phyloP scores from a whole-genome alignment of 176 grass and related monocot genomes.

The Avena eriantha region DNA sequence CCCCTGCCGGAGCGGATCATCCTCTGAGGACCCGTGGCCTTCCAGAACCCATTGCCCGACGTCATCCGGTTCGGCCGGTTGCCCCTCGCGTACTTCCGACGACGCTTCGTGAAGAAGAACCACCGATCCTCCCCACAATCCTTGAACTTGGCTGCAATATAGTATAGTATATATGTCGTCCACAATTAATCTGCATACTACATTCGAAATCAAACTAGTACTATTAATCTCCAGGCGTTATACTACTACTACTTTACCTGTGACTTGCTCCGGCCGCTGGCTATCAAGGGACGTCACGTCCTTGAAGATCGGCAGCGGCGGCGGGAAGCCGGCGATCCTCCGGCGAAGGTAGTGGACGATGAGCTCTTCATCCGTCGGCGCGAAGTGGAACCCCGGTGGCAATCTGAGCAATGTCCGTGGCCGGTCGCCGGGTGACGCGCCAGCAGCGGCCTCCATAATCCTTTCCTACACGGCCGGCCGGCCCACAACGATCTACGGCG shows the following conservation, averaged over 20 bases:
- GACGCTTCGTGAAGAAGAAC: constrained; percentile 39
- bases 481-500: neutral
- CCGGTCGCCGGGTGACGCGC: neutral
- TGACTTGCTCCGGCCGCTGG: neutral
- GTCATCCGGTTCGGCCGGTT: constrained; percentile 39
- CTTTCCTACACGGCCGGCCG: neutral
- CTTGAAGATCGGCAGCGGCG: constrained; percentile 21
- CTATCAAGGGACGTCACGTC: neutral
- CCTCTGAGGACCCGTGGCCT: constrained; percentile 35
- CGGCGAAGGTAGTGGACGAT: constrained; percentile 29
- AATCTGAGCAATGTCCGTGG: neutral
- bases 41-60: constrained; percentile 18
- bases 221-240: too few species aligned
- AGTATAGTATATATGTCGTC: too few species aligned
- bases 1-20: neutral
- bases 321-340: neutral
- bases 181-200: too few species aligned
- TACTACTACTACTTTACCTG: neutral
- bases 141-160: neutral
- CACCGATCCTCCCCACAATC: constrained; percentile 16
- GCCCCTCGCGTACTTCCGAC: constrained; percentile 17
- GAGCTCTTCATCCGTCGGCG: constrained; percentile 28
- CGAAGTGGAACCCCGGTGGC: constrained; percentile 33
- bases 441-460: neutral
- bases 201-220: too few species aligned